Base-by-base conservation (phyloP, 2,329 filamentous ascomycete genomes). In the Sporothrix brasiliensis region DNA sequence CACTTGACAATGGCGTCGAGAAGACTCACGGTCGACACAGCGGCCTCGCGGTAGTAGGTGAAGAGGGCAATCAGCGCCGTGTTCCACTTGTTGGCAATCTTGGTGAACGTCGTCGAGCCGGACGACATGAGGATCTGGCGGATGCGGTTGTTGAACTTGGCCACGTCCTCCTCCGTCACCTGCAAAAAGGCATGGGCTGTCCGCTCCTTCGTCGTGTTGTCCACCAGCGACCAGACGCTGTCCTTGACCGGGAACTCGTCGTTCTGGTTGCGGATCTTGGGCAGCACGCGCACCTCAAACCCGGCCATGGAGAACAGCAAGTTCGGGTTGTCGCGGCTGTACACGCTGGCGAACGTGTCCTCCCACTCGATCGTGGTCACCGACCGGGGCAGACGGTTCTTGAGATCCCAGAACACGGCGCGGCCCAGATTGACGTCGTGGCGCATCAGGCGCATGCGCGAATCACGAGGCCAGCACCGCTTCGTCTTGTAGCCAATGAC, bases 31-130 rank as follows among this genome's bases (percentile, higher is more conserved):
- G 96, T 99, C 0, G 94, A 97, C 1, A 98, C 94, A 19, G 95
- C 95, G 63, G 95, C 95, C 79, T 99, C 95, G 79, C 95, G 92
- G 79, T 99, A 99, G 81, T 99, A 99, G 0, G 95, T 98, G 82
- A 99, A 99, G 34, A 99, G 87, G 0, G 95, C 94, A 77, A 99
- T 99, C 75, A 99, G 81, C 1, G 93, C 95, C 0, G 95, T 99
- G 81, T 99, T 99, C 95, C 96, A 99, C 83, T 99, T 99, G 83
- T 99, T 99, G 61, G 96, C 95, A 77, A 99, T 99, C 86, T 99
- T 99, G 60, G 95, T 99, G 82, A 99, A 99, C 0, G 95, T 99
- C 0, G 95, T 99, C 5, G 93, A 97, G n/a, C 95, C 96, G 71
- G 95, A 98, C 13, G 94, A 98, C 95, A 99, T 99, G 70, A 99